Base-by-base conservation (phyloP, 768 basidiomycete genomes). In the Auricularia sp. region DNA sequence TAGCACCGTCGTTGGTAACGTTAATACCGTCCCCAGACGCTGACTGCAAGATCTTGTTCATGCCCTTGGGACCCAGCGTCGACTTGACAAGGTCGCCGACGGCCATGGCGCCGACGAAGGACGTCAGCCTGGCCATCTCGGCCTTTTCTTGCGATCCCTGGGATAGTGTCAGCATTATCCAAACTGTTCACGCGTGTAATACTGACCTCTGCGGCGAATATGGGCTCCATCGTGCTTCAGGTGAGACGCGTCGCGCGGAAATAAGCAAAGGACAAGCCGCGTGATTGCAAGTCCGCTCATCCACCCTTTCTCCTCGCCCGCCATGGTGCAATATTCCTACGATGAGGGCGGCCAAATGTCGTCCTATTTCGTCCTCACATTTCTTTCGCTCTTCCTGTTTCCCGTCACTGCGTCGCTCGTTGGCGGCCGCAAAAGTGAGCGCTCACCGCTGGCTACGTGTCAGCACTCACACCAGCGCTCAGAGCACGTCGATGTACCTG, bases 1-100 rank as follows among this genome's bases (percentile, higher is more conserved):
- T 98, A 3, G 97, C 97, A 3, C 97, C 97, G 74, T 99, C 97
- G 76, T 99, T 99, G 11, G 97, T 99, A 61, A 99, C 96, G 68
- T 87, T 97, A 71, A 99, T 91, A 35, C 94, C 91, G 4, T 93
- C 93, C 0, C 88, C 85, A 4, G 93, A 91, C 1, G 76, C 86
- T 1, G 93, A 95, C 75, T 95, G 96, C 16, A 99, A 85, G 67
- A 99, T 98, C 80, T 98, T 98, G 86, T 98, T 98, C 96, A 98
- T 99, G 64, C 97, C 97, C 76, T 99, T 98, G 29, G 97, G 97
- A 8, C 97, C 97, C 2, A 99, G 83, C 7, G 97, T 99, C 1
- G 94, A 96, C 78, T 98, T 98, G 71, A 99, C 96, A 68, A 99
- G 86, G 79, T 99, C 97, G 53, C 97, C 97, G 39, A 99, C 83